Conservation (phyloP, 2,329 filamentous ascomycete species). For the Elsinoe batatas region DNA sequence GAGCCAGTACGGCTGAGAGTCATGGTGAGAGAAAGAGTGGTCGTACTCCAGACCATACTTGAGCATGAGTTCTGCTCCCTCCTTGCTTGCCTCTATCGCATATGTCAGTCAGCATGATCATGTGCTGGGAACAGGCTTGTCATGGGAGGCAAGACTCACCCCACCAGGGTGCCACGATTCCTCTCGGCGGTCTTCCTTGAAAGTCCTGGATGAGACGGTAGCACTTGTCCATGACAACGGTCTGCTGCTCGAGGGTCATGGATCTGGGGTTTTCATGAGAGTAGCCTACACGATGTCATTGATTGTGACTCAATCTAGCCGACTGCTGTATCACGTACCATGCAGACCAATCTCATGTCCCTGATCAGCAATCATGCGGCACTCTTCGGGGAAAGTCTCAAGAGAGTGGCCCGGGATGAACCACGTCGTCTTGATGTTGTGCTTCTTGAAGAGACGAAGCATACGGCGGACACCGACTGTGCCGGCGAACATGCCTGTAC, state of each 20-base stretch:
- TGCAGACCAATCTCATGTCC: constrained; percentile 55
- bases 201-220: constrained; percentile 62
- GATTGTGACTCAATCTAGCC: not conserved
- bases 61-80: constrained; percentile 55
- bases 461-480: constrained; percentile 56
- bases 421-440: constrained; percentile 60
- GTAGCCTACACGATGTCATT: constrained; percentile 37
- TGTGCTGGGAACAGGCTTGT: constrained; percentile 32
- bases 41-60: constrained; percentile 62
- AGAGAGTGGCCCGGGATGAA: constrained; percentile 56
- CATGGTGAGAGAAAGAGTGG: constrained; percentile 56
- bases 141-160: not conserved
- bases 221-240: constrained; percentile 64
- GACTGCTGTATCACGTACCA: constrained; percentile 16
- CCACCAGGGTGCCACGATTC: constrained; percentile 59
- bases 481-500: constrained; percentile 55
- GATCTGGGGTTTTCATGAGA: constrained; percentile 62
- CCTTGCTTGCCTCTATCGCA: constrained; percentile 30
- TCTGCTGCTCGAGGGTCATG: constrained; percentile 67
- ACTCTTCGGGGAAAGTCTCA: constrained; percentile 59
- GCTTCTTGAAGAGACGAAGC: constrained; percentile 61
- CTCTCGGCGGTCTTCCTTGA: constrained; percentile 59
- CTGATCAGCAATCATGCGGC: constrained; percentile 49
- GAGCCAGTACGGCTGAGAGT: constrained; percentile 44
- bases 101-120: not conserved